Conservation (phyloP, 805 yeast genomes). For the Saturnispora zaruensis region DNA sequence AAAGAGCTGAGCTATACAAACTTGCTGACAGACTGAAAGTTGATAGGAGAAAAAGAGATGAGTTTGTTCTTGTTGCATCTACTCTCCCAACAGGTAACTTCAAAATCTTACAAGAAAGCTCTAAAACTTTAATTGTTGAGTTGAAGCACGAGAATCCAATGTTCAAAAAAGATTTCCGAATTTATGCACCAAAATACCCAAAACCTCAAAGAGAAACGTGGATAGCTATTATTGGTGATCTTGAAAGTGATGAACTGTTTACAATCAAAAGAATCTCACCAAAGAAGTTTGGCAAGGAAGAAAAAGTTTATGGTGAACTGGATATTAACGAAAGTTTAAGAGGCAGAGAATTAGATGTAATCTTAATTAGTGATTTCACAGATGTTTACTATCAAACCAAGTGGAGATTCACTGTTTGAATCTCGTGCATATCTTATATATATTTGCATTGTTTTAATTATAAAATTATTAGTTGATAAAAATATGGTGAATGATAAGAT, state of each 20-base stretch:
- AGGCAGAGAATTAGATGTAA: slow-evolving; percentile 38
- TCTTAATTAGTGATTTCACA: slow-evolving; percentile 59
- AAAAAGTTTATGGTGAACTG: slow-evolving; percentile 36
- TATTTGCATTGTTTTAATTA: background rate
- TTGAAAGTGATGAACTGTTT: slow-evolving; percentile 42
- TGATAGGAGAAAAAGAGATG: slow-evolving; percentile 32
- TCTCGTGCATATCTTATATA: background rate
- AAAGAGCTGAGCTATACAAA: slow-evolving; percentile 24
- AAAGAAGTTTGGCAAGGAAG: slow-evolving; percentile 26
- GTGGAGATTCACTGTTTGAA: background rate
- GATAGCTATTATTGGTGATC: slow-evolving; percentile 62
- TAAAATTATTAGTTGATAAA: no score
- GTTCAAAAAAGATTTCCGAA: slow-evolving; percentile 49
- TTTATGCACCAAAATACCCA: slow-evolving; percentile 75
- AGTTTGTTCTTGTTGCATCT: slow-evolving; percentile 44
- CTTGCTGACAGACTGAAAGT: slow-evolving; percentile 36
- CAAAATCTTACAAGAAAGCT: slow-evolving; percentile 29
- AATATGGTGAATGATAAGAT: background rate
- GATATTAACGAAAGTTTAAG: slow-evolving; percentile 41
- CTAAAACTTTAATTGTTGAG: slow-evolving; percentile 33
- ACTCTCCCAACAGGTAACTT: slow-evolving; percentile 56
- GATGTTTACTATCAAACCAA: slow-evolving; percentile 32
- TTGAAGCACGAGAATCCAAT: slow-evolving; percentile 48
- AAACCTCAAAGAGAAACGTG: slow-evolving; percentile 90
- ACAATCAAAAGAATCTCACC: slow-evolving; percentile 75